Evolutionary conservation across 2,329 filamentous ascomycete species (phyloP).

Genomic region (Taxawa tesnikishii): DNA sequence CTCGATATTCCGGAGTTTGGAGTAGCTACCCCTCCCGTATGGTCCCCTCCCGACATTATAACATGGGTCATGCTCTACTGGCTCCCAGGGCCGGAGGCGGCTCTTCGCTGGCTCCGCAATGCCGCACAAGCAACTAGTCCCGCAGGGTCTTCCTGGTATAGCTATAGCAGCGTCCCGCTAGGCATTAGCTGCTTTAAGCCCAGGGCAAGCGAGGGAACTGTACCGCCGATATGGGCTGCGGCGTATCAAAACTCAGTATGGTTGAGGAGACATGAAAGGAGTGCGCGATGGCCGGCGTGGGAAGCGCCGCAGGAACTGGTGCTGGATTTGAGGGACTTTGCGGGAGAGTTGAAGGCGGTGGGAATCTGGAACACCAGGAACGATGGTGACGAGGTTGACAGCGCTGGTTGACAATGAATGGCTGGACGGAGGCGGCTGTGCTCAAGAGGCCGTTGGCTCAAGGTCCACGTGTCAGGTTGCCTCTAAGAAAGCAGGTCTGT

Average conservation of each 20-base stretch:
- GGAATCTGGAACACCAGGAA: too few relatives aligned
- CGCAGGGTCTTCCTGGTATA: constrained; percentile 13
- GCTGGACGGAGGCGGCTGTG: too few relatives aligned
- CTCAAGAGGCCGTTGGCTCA: too few relatives aligned
- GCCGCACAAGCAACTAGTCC: constrained; percentile 12
- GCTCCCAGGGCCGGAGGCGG: constrained; percentile 53
- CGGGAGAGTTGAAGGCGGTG: constrained; percentile 15
- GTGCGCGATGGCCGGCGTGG: constrained; percentile 24
- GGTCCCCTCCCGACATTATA: constrained; percentile 40
- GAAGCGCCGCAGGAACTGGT: constrained; percentile 27
- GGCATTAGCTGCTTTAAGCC: constrained; percentile 26
- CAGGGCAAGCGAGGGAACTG: constrained; percentile 3
- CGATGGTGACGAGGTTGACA: too few relatives aligned
- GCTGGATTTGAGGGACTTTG: constrained; percentile 28
- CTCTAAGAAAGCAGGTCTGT: too few relatives aligned
- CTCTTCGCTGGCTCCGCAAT: constrained; percentile 38
- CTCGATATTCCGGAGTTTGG: too few relatives aligned
- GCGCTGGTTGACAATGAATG: too few relatives aligned
- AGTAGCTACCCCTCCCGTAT: too few relatives aligned
- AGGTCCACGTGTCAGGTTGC: too few relatives aligned
- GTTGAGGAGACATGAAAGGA: constrained; percentile 22
- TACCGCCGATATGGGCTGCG: constrained; percentile 24
- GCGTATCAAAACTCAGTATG: constrained; percentile 24
- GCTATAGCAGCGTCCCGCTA: constrained; percentile 21
- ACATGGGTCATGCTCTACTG: constrained; percentile 51